Percentiles rank a stretch among this genome's conserved stretches.
Evolutionary conservation across 495 filamentous ascomycete genomes (phyloP).

Genomic region (Neurospora sp.): DNA sequence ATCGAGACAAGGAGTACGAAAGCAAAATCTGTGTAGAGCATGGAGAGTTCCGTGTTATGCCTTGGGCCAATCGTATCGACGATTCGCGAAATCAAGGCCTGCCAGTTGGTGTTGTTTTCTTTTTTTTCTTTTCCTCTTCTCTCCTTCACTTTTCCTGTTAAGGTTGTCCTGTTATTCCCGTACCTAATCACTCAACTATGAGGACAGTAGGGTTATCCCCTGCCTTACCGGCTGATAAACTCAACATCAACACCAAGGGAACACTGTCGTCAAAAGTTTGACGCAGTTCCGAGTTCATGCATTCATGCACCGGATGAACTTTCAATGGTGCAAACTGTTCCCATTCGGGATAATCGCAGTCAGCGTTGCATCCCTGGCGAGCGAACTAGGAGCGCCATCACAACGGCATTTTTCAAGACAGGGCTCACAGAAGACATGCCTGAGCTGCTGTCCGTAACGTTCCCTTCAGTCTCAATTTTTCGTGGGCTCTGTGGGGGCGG

Average conservation of each 20-base stretch:
- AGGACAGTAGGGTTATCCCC: background rate
- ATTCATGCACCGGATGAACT: background rate
- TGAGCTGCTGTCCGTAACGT: background rate
- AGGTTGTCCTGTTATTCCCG: background rate
- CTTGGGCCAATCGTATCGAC: background rate
- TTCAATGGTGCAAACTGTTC: background rate
- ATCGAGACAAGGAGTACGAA: background rate
- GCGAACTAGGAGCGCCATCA: background rate
- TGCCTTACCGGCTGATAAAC: background rate
- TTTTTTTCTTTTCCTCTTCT: background rate
- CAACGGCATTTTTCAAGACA: conserved; percentile 6
- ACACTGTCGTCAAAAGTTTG: background rate
- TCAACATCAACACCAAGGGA: background rate
- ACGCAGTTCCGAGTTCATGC: background rate
- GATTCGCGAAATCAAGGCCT: background rate
- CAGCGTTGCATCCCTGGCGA: conserved; percentile 2
- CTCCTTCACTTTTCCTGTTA: background rate
- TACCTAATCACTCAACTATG: background rate
- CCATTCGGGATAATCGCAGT: background rate
- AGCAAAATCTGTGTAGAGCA: background rate
- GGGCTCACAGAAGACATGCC: background rate
- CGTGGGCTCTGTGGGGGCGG: conserved; percentile 2
- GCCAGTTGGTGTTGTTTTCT: background rate
- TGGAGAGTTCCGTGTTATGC: background rate
- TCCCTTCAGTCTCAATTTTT: background rate